Conservation (phyloP, 2,329 filamentous ascomycete genomes). For the Trichophyton rubrum region DNA sequence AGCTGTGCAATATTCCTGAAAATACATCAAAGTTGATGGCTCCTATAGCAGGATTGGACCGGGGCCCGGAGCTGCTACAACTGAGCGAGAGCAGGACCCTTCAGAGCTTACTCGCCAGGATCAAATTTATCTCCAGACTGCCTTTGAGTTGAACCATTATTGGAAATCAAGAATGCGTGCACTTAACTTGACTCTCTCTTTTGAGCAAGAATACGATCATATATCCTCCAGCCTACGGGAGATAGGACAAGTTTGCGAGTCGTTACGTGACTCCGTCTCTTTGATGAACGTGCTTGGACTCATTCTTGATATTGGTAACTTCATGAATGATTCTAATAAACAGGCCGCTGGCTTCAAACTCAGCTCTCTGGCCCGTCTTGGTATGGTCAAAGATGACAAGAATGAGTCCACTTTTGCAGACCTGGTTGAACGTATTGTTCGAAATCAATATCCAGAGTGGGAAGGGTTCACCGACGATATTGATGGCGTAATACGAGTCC, state of each 20-base stretch:
- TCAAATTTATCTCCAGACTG: conserved; percentile 86
- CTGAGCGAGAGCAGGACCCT: conserved; percentile 73
- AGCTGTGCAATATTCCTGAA: conserved; percentile 83
- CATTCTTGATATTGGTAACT: conserved; percentile 96
- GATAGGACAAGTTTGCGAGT: conserved; percentile 78
- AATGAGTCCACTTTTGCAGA: conserved; percentile 95
- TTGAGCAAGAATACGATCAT: conserved; percentile 81
- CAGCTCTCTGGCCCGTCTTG: conserved; percentile 78
- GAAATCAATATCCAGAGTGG: conserved; percentile 93
- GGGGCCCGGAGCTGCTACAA: conserved; percentile 69
- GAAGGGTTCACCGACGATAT: conserved; percentile 82
- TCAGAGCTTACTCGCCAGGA: conserved; percentile 82
- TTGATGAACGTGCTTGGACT: conserved; percentile 92
- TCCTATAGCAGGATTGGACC: conserved; percentile 90
- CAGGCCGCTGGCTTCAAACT: conserved; percentile 97
- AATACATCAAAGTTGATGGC: conserved; percentile 85
- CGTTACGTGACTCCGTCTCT: conserved; percentile 77
- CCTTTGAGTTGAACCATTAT: conserved; percentile 91
- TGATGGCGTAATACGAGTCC: conserved; percentile 57
- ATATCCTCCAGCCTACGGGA: conserved; percentile 73
- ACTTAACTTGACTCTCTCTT: conserved; percentile 68
- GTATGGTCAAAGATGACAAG: conserved; percentile 98
- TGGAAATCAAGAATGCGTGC: conserved; percentile 98
- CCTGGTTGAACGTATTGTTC: conserved; percentile 88
- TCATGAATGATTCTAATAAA: conserved; percentile 99